Conservation (phyloP, 306 rosid genomes). For the Pterocarpus santalinus region DNA sequence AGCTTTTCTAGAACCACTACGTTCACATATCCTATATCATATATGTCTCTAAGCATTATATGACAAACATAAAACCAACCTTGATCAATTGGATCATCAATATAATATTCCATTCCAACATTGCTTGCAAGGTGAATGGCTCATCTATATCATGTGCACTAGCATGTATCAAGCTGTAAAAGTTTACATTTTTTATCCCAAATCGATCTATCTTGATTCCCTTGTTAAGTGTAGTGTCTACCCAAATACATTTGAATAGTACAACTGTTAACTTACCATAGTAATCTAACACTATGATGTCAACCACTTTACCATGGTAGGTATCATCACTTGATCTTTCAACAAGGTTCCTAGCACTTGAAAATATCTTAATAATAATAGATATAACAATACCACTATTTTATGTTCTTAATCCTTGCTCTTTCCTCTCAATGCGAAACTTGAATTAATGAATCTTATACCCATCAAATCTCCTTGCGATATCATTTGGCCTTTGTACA, state of each 20-base stretch:
- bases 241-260: no score
- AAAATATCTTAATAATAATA: neutral
- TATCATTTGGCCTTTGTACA: no score
- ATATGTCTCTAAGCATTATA: slow-evolving; percentile 13
- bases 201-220: no score
- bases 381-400: neutral
- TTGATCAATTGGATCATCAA: neutral
- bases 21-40: slow-evolving; percentile 1
- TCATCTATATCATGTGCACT: neutral
- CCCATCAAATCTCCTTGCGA: neutral
- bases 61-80: neutral
- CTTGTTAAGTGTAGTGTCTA: no score
- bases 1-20: neutral
- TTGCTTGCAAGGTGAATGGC: slow-evolving; percentile 26
- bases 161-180: no score
- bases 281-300: neutral
- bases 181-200: no score
- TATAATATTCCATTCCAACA: slow-evolving; percentile 29
- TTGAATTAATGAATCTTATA: no score
- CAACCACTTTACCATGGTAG: neutral
- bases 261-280: neutral
- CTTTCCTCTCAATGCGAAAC: neutral
- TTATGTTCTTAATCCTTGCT: neutral
- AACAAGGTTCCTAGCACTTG: no score
- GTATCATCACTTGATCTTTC: no score